These are phyloP conservation scores for Hura crepitans DNA, from an alignment of 441 rosid genomes.

Conservation along the genomic window DNA sequence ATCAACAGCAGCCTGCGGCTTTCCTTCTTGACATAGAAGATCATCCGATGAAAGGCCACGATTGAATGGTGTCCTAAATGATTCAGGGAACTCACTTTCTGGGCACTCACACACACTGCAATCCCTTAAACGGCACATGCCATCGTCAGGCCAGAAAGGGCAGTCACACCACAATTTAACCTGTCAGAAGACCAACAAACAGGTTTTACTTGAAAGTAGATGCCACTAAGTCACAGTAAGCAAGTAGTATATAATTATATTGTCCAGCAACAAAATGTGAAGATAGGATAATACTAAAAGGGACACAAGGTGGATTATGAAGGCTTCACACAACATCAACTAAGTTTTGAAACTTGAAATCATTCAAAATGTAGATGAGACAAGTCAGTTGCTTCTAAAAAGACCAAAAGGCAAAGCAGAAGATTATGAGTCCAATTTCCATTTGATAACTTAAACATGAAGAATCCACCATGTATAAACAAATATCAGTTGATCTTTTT, in stretches of 20 bases:
- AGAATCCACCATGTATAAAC: not conserved
- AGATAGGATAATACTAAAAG: not conserved
- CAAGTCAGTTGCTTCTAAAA: not conserved
- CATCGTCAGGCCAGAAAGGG: conserved; percentile 97
- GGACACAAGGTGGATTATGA: not conserved
- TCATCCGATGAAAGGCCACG: conserved; percentile 56
- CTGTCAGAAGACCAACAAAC: conserved; percentile 33
- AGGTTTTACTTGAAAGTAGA: not conserved
- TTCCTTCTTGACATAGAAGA: conserved; percentile 86
- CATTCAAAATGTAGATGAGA: not conserved
- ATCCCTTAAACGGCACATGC: conserved; percentile 88
- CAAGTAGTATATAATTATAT: not conserved
- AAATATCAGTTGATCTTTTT: not conserved
- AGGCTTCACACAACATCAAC: not conserved
- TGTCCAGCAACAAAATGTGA: not conserved
- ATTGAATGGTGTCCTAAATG: conserved; percentile 48
- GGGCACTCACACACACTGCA: conserved; percentile 95
- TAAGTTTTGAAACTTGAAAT: not conserved
- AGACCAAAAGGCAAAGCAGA: not conserved
- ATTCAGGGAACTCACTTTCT: conserved; percentile 79
- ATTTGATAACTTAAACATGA: not conserved
- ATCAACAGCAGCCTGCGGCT: conserved; percentile 79
- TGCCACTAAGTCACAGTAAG: not conserved
- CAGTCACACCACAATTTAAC: conserved; percentile 94
- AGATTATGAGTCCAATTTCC: not conserved